phyloP scores from a whole-genome alignment of 257 asterid species.

The Ocimum tenuiflorum region DNA sequence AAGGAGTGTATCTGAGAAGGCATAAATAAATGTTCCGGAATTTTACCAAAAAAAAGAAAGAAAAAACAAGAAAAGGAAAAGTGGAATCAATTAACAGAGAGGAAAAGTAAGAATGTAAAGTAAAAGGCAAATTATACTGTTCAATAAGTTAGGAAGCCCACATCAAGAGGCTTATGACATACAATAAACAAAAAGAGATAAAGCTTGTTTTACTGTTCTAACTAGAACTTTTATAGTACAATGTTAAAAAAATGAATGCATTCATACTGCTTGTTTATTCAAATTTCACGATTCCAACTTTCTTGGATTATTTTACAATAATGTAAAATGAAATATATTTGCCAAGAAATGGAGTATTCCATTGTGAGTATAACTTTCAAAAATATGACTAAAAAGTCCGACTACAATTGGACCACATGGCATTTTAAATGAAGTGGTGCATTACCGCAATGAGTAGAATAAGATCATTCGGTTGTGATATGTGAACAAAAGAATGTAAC shows the following conservation, averaged over 20 bases:
- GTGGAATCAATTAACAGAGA: neutral
- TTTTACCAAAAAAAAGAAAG: neutral
- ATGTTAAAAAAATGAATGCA: neutral
- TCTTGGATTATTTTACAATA: neutral
- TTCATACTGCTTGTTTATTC: conserved; percentile 2
- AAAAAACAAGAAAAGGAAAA: neutral
- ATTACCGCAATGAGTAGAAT: neutral
- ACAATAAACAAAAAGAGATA: neutral
- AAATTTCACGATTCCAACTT: neutral
- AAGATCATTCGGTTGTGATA: neutral
- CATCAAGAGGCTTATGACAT: neutral
- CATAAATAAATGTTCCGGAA: conserved; percentile 1
- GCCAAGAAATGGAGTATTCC: neutral
- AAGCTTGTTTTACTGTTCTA: neutral
- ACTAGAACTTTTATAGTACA: conserved; percentile 2
- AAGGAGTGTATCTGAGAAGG: conserved; percentile 19
- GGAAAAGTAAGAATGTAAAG: neutral
- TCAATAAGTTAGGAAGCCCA: conserved; percentile 3
- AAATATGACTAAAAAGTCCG: neutral
- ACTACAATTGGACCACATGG: neutral
- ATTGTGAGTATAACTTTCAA: neutral
- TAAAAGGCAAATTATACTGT: neutral
- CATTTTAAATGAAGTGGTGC: neutral
- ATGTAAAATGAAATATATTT: neutral
- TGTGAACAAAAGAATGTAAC: conserved; percentile 12